Evolutionary conservation across 2,329 filamentous ascomycete genomes (phyloP).

Genomic region (Clarireedia hainanense): DNA sequence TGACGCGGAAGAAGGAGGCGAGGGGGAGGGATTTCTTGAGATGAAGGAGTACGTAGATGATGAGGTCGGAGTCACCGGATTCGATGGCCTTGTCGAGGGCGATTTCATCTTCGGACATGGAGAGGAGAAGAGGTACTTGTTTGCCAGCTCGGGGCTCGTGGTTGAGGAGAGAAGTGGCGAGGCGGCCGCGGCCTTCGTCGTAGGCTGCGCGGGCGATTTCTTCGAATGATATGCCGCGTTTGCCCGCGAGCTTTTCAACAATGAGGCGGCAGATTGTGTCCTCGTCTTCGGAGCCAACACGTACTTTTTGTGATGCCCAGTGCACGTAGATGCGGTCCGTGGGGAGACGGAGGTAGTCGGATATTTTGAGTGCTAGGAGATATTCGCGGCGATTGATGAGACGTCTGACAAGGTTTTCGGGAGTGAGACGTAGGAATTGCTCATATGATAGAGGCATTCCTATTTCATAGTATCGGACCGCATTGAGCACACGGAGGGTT

Average conservation of each 20-base stretch:
- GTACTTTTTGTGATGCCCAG: slow-evolving; percentile 94
- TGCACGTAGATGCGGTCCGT: slow-evolving; percentile 90
- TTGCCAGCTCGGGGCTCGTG: slow-evolving; percentile 92
- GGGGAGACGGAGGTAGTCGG: slow-evolving; percentile 77
- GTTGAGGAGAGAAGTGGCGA: slow-evolving; percentile 86
- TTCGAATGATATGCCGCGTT: slow-evolving; percentile 91
- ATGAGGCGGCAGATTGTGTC: slow-evolving; percentile 80
- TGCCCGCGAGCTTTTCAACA: slow-evolving; percentile 77
- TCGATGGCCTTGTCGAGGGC: slow-evolving; percentile 95
- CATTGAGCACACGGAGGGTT: slow-evolving; percentile 84
- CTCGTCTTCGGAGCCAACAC: slow-evolving; percentile 75
- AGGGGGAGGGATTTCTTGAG: slow-evolving; percentile 86
- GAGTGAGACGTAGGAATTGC: slow-evolving; percentile 84
- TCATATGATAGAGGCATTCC: slow-evolving; percentile 88
- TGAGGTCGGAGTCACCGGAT: slow-evolving; percentile 86
- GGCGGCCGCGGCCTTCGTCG: slow-evolving; percentile 80
- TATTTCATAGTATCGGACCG: slow-evolving; percentile 83
- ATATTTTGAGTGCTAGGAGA: slow-evolving; percentile 78
- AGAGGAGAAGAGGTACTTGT: slow-evolving; percentile 86
- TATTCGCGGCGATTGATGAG: slow-evolving; percentile 88
- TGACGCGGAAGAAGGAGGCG: slow-evolving; percentile 84
- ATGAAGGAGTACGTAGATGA: slow-evolving; percentile 81
- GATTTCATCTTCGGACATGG: slow-evolving; percentile 92
- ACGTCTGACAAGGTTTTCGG: slow-evolving; percentile 78
- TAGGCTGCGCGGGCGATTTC: slow-evolving; percentile 88